Evolutionary conservation across 352 stramenopile species (phyloP).

Genomic region (Phytophthora foliorum): DNA sequence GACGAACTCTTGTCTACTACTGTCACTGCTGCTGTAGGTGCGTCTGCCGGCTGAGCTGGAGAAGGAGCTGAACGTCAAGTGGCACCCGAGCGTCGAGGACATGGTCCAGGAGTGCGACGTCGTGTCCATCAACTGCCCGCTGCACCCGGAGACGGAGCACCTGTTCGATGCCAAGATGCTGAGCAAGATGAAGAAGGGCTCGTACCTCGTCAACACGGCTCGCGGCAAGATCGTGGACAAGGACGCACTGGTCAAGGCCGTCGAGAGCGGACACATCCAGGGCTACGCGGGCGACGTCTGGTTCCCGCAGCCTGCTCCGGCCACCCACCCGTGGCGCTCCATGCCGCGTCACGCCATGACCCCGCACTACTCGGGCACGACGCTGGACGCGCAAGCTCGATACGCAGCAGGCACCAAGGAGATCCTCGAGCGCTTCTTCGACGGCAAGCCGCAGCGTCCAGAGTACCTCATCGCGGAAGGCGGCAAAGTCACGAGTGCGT

Average conservation of each 20-base stretch:
- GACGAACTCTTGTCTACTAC: too few species aligned
- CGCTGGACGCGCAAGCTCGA: conserved; percentile 48
- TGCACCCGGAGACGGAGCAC: conserved; percentile 70
- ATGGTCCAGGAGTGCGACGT: conserved; percentile 75
- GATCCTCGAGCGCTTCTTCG: conserved; percentile 57
- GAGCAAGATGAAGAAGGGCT: conserved; percentile 67
- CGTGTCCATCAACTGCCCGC: conserved; percentile 77
- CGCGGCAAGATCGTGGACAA: conserved; percentile 86
- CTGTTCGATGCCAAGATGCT: conserved; percentile 77
- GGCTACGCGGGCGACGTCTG: conserved; percentile 78
- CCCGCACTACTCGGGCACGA: conserved; percentile 56
- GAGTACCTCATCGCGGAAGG: conserved; percentile 55
- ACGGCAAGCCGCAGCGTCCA: conserved; percentile 43
- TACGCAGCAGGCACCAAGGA: conserved; percentile 51
- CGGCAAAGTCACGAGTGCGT: conserved; percentile 47
- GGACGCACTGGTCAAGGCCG: conserved; percentile 45
- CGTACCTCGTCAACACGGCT: conserved; percentile 87
- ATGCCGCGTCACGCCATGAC: conserved; percentile 60
- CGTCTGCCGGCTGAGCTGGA: conserved; percentile 47
- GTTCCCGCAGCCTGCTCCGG: conserved; percentile 78
- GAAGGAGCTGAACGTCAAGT: conserved; percentile 56
- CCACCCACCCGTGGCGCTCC: conserved; percentile 56
- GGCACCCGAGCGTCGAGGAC: conserved; percentile 44
- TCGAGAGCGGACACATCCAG: conserved; percentile 47
- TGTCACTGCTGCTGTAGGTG: conserved; percentile 19